A percentile compares a stretch with the other conserved stretches of the same genome.
These are phyloP conservation scores for Candida quercuum DNA, from an alignment of 805 yeast genomes.

Conservation along the genomic window DNA sequence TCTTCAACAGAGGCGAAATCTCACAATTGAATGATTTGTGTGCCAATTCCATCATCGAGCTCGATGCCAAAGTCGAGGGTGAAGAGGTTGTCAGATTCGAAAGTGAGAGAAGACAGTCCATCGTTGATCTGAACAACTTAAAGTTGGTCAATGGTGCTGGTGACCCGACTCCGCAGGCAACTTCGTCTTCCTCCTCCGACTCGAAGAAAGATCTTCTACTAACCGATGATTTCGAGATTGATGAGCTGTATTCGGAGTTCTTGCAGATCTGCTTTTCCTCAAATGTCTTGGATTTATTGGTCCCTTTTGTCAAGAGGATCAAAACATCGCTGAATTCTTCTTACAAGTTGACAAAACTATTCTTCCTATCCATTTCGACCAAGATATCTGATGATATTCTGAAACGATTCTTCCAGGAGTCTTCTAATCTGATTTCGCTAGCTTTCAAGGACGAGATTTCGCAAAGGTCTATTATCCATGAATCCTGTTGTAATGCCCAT, in stretches of 20 bases:
- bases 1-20: slow-evolving; percentile 85
- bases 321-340: slow-evolving; percentile 33
- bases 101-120: slow-evolving; percentile 16
- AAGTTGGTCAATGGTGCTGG: slow-evolving; percentile 10
- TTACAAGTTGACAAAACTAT: slow-evolving; percentile 60
- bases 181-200: background rate
- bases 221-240: slow-evolving; percentile 44
- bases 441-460: slow-evolving; percentile 65
- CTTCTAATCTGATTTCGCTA: slow-evolving; percentile 46
- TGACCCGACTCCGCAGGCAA: too few species aligned
- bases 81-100: slow-evolving; percentile 29
- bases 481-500: slow-evolving; percentile 32
- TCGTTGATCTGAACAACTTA: slow-evolving; percentile 18
- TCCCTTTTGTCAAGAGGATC: slow-evolving; percentile 40
- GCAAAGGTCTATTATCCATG: slow-evolving; percentile 73
- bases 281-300: slow-evolving; percentile 32
- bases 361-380: slow-evolving; percentile 59
- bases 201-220: slow-evolving; percentile 1
- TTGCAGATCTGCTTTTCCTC: slow-evolving; percentile 43
- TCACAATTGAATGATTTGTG: slow-evolving; percentile 76
- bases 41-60: slow-evolving; percentile 60
- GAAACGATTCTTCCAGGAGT: slow-evolving; percentile 38
- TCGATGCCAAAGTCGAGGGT: slow-evolving; percentile 65
- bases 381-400: slow-evolving; percentile 55
- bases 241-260: slow-evolving; percentile 69